A percentile compares a stretch with the other conserved stretches of the same genome.
phyloP scores from a whole-genome alignment of 2,329 filamentous ascomycete species.

The Aspergillus glaucus region DNA sequence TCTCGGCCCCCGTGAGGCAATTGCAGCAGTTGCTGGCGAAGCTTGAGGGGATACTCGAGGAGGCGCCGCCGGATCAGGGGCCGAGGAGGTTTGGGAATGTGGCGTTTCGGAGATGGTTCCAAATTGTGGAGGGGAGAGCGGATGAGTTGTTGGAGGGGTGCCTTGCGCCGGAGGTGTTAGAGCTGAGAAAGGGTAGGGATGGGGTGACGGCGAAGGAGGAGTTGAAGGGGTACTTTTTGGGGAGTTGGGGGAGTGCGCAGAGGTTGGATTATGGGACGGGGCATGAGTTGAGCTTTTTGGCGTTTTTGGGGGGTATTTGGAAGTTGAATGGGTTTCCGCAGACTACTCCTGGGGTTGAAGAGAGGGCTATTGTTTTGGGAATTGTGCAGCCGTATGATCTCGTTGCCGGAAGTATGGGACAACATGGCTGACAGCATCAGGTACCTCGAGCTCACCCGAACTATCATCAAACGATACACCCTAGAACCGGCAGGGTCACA shows the following conservation, averaged over 20 bases:
- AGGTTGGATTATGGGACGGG: conserved; percentile 93
- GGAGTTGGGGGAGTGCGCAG: conserved; percentile 80
- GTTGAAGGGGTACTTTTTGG: conserved; percentile 71
- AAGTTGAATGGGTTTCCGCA: conserved; percentile 73
- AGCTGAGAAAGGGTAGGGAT: conserved; percentile 19
- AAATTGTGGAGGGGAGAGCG: conserved; percentile 57
- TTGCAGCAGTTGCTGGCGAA: conserved; percentile 62
- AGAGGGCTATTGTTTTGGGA: conserved; percentile 73
- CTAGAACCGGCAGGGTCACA: conserved; percentile 94
- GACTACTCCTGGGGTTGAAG: conserved; percentile 50
- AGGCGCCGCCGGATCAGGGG: conserved; percentile 76
- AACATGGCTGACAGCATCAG: conserved; percentile 34
- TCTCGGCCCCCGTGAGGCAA: conserved; percentile 54
- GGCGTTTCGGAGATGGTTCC: conserved; percentile 80
- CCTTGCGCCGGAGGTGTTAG: conserved; percentile 47
- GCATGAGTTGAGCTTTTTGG: conserved; percentile 89
- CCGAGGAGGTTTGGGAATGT: conserved; percentile 88
- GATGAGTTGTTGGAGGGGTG: conserved; percentile 52
- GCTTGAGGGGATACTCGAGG: conserved; percentile 62
- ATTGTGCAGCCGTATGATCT: conserved; percentile 70
- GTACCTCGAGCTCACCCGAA: conserved; percentile 73
- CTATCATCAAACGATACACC: conserved; percentile 81
- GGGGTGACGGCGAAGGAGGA: conserved; percentile 56
- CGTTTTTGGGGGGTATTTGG: conserved; percentile 85
- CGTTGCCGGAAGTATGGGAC: neutral